Evolutionary conservation across 192 early-diverging fungal genomes (phyloP).

Genomic region (Coemansia sp.): DNA sequence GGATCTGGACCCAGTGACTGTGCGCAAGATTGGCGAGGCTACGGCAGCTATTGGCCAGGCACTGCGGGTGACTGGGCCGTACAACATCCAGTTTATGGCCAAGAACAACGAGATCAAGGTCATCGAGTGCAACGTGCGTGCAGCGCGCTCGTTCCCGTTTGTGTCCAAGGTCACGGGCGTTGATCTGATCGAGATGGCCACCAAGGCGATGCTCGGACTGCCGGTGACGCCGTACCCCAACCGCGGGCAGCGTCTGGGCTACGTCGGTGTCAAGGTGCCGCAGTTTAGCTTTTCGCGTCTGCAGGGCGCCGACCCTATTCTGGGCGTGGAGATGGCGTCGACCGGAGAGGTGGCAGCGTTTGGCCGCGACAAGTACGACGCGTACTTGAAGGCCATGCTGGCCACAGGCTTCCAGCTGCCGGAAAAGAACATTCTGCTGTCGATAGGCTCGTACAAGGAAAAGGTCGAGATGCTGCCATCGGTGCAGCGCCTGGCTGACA

Average conservation of each 20-base stretch:
- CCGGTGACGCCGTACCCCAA: slow-evolving; percentile 82
- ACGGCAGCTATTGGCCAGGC: slow-evolving; percentile 91
- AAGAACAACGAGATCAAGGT: slow-evolving; percentile 99
- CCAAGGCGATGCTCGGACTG: slow-evolving; percentile 85
- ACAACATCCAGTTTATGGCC: slow-evolving; percentile 99
- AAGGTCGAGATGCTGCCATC: slow-evolving; percentile 94
- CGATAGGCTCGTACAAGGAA: slow-evolving; percentile 98
- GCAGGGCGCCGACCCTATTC: slow-evolving; percentile 93
- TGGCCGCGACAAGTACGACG: slow-evolving; percentile 96
- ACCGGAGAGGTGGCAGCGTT: slow-evolving; percentile 99
- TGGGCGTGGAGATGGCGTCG: slow-evolving; percentile 99
- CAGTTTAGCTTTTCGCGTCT: slow-evolving; percentile 97
- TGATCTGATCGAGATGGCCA: slow-evolving; percentile 96
- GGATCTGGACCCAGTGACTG: slow-evolving; percentile 92
- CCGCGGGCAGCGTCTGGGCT: slow-evolving; percentile 67
- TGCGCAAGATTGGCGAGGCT: slow-evolving; percentile 87
- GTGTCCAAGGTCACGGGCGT: slow-evolving; percentile 94
- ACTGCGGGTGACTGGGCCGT: slow-evolving; percentile 94
- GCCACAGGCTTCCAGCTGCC: slow-evolving; percentile 92
- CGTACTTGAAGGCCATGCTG: slow-evolving; percentile 92
- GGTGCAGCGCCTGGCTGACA: slow-evolving; percentile 74
- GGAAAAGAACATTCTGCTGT: slow-evolving; percentile 93
- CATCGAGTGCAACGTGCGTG: slow-evolving; percentile 98
- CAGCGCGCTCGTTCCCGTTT: slow-evolving; percentile 96
- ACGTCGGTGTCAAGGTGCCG: slow-evolving; percentile 95